Percentiles rank a stretch among this genome's conserved stretches.
These are phyloP conservation scores for Syncephalastrum monosporum DNA, from an alignment of 371 early-diverging fungal species.

Conservation along the genomic window DNA sequence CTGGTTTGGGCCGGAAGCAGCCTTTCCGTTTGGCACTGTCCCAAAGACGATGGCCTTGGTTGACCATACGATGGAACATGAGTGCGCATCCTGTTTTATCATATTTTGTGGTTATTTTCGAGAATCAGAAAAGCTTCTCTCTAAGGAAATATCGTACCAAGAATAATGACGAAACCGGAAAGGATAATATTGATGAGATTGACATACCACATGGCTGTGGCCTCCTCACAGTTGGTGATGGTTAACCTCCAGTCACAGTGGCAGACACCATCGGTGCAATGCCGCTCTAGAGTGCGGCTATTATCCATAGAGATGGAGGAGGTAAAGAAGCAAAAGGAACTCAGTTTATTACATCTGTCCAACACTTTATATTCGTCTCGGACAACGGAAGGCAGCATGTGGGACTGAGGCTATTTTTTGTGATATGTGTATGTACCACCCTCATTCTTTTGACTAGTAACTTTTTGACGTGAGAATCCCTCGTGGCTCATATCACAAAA, in stretches of 20 bases:
- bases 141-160: conserved; percentile 8
- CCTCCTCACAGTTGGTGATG: conserved; percentile 16
- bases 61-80: conserved; percentile 7
- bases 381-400: too few relatives aligned
- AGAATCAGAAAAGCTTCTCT: background rate
- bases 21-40: conserved; percentile 6
- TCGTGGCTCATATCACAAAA: too few relatives aligned
- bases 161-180: conserved; percentile 14
- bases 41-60: conserved; percentile 9
- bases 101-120: background rate
- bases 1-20: conserved; percentile 14
- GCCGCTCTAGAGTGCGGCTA: conserved; percentile 9
- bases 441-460: too few relatives aligned
- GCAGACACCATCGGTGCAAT: conserved; percentile 16
- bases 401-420: too few relatives aligned
- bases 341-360: background rate
- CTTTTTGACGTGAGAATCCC: too few relatives aligned
- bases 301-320: conserved; percentile 3
- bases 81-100: conserved; percentile 5
- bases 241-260: conserved; percentile 32
- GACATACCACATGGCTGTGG: conserved; percentile 15
- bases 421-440: too few relatives aligned
- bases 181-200: conserved; percentile 19
- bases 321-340: conserved; percentile 6
- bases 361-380: too few relatives aligned